A percentile compares a stretch with the other conserved stretches of the same genome.
phyloP scores from a whole-genome alignment of 1,284 basidiomycete genomes.

The Apiotrichum domesticum region DNA sequence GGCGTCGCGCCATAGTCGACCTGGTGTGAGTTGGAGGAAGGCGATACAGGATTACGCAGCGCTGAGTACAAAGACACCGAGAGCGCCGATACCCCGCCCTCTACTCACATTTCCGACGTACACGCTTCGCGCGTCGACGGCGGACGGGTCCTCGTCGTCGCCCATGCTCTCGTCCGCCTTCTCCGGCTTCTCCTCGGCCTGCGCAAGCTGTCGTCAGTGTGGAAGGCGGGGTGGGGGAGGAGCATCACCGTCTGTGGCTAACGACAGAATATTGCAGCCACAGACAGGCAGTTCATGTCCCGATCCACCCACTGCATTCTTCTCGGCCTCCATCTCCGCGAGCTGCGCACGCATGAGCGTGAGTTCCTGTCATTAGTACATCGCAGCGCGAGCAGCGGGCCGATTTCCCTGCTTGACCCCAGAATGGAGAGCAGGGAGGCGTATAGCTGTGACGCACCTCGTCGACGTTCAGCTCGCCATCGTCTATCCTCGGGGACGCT shows the following conservation, averaged over 20 bases:
- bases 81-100: too few species aligned
- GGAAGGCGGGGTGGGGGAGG: not conserved
- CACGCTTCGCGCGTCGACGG: constrained; percentile 80
- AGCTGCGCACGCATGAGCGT: constrained; percentile 81
- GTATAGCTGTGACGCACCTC: constrained; percentile 23
- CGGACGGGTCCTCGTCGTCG: constrained; percentile 52
- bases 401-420: not conserved
- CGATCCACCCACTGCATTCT: constrained; percentile 53
- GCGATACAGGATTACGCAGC: too few species aligned
- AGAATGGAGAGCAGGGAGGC: not conserved
- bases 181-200: constrained; percentile 13
- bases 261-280: too few species aligned
- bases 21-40: constrained; percentile 49
- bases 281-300: too few species aligned
- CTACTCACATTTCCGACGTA: constrained; percentile 91
- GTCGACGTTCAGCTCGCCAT: constrained; percentile 40
- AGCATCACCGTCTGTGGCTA: too few species aligned
- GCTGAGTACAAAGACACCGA: too few species aligned
- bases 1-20: constrained; percentile 97
- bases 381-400: not conserved
- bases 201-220: constrained; percentile 10
- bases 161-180: constrained; percentile 56
- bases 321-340: constrained; percentile 79
- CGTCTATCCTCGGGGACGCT: constrained; percentile 32
- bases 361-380: constrained; percentile 44